These are phyloP conservation scores for Fragaria vesca DNA, from an alignment of 306 rosid species.

Conservation along the genomic window DNA sequence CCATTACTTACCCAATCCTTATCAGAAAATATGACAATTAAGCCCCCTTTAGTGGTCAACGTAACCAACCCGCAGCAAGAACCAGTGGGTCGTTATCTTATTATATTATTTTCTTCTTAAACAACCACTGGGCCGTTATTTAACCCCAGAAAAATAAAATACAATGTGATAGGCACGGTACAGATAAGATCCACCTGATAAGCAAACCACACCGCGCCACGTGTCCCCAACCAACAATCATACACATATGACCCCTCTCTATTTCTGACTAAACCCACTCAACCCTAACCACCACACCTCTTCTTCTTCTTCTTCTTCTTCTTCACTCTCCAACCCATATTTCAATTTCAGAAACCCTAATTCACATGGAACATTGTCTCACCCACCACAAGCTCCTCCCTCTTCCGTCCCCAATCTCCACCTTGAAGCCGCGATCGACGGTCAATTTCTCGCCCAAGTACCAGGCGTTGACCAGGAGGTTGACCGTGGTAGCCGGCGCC, in stretches of 20 bases:
- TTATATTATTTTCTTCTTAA: too few species aligned
- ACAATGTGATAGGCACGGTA: background rate
- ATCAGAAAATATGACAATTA: too few species aligned
- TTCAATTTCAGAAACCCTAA: background rate
- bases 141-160: background rate
- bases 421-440: slow-evolving; percentile 11
- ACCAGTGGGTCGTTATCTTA: too few species aligned
- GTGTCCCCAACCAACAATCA: background rate
- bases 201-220: background rate
- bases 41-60: too few species aligned
- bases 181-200: background rate
- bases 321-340: background rate
- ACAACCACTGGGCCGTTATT: background rate
- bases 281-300: background rate
- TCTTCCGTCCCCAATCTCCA: slow-evolving; percentile 15
- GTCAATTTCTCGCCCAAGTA: background rate
- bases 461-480: slow-evolving; percentile 1
- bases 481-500: slow-evolving; percentile 33
- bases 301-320: slow-evolving; percentile 17
- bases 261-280: background rate
- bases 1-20: too few species aligned
- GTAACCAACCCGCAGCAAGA: too few species aligned
- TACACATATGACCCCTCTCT: background rate
- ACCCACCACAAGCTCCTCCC: slow-evolving; percentile 25
- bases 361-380: slow-evolving; percentile 43